Percentiles rank a stretch among this genome's conserved stretches.
Evolutionary conservation across 176 grass and related monocot species (phyloP).

Genomic region (Aechmea fasciata): DNA sequence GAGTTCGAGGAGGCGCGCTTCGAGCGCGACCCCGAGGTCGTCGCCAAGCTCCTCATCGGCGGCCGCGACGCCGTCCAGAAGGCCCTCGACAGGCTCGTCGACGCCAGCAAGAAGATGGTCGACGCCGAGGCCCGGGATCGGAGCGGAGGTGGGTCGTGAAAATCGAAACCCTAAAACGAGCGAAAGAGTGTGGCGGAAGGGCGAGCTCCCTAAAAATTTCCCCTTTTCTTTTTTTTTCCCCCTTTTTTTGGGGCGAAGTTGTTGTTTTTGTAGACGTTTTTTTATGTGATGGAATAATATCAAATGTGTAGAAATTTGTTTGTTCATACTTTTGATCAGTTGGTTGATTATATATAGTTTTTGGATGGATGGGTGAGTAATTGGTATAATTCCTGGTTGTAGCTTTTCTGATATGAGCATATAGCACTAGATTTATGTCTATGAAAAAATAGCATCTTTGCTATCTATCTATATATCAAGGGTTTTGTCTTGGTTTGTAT

Average conservation of each 20-base stretch:
- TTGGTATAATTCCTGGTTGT: too few relatives aligned
- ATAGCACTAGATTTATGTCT: too few relatives aligned
- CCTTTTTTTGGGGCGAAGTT: too few relatives aligned
- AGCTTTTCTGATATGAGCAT: too few relatives aligned
- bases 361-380: too few relatives aligned
- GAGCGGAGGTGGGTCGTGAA: conserved; percentile 23
- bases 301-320: not conserved
- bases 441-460: too few relatives aligned
- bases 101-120: conserved; percentile 32
- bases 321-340: too few relatives aligned
- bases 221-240: not conserved
- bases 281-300: not conserved
- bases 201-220: not conserved
- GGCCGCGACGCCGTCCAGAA: conserved; percentile 64
- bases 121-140: conserved; percentile 17
- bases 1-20: conserved; percentile 62
- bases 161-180: not conserved
- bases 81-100: conserved; percentile 67
- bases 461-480: too few relatives aligned
- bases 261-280: too few relatives aligned
- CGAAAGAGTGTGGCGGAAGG: not conserved
- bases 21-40: conserved; percentile 76
- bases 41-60: conserved; percentile 61
- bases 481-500: too few relatives aligned
- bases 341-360: too few relatives aligned